A percentile compares a stretch with the other conserved stretches of the same genome.
Conservation (phyloP, 2,329 filamentous ascomycete species). For the Aspergillus quadrilineatus region DNA sequence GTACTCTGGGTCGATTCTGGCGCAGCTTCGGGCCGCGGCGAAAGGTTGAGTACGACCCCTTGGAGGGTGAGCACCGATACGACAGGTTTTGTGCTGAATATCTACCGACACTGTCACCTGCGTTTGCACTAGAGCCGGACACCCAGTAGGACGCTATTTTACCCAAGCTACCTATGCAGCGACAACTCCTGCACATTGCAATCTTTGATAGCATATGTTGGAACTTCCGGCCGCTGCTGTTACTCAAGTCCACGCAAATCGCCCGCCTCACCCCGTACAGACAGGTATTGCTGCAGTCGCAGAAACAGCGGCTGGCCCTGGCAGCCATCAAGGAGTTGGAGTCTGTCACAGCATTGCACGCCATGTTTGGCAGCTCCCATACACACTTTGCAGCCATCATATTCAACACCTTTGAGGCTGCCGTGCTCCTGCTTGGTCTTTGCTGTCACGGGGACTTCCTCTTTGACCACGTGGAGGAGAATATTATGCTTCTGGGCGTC, state of each 20-base stretch:
- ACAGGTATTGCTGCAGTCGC: background rate
- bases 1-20: constrained; percentile 10
- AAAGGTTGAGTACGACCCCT: constrained; percentile 1
- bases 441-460: background rate
- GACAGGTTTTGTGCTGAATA: constrained; percentile 9
- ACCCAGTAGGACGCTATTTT: constrained; percentile 3
- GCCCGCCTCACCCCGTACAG: constrained; percentile 3
- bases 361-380: constrained; percentile 1
- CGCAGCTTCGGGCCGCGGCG: background rate
- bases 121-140: background rate
- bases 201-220: constrained; percentile 10
- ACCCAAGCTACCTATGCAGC: constrained; percentile 3
- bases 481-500: background rate
- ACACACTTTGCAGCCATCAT: constrained; percentile 5
- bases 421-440: background rate
- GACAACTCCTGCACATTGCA: constrained; percentile 10
- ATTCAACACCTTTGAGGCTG: background rate
- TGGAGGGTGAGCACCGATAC: constrained; percentile 8
- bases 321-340: background rate
- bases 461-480: background rate
- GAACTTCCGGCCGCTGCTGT: constrained; percentile 8
- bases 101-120: background rate
- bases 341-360: background rate
- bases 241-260: background rate
- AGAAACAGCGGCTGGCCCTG: background rate